Conservation (phyloP, 768 basidiomycete genomes). For the Kwoniella newhampshirensis region DNA sequence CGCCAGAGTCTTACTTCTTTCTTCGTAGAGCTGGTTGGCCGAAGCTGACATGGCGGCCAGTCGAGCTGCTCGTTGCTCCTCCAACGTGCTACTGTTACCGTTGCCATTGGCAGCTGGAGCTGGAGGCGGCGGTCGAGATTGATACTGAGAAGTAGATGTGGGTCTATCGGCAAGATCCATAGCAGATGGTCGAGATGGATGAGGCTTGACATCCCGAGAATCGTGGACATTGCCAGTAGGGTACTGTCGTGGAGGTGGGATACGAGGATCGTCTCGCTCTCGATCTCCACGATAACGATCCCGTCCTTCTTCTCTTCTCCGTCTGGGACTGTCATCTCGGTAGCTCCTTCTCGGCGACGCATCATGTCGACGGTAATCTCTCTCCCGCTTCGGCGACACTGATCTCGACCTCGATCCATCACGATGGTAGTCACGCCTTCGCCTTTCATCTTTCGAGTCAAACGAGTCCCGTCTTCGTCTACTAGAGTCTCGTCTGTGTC, state of each 20-base stretch:
- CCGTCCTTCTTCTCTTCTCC: conserved; percentile 17
- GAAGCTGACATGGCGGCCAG: conserved; percentile 83
- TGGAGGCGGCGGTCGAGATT: conserved; percentile 2
- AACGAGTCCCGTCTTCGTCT: conserved; percentile 30
- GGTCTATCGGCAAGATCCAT: conserved; percentile 38
- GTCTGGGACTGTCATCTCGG: conserved; percentile 13
- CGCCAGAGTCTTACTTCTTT: conserved; percentile 71
- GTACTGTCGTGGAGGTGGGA: conserved; percentile 39
- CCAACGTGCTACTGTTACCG: conserved; percentile 15
- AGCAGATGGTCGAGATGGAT: conserved; percentile 49
- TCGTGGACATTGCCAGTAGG: conserved; percentile 55
- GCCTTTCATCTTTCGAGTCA: conserved; percentile 22
- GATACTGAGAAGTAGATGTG: conserved; percentile 16
- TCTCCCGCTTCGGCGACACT: conserved; percentile 29
- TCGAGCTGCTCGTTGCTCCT: conserved; percentile 66
- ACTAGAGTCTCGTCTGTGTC: conserved; percentile 15
- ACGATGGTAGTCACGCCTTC: conserved; percentile 10
- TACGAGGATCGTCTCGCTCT: conserved; percentile 50
- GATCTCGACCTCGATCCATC: conserved; percentile 36
- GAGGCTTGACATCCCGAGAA: conserved; percentile 54
- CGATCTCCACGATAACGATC: conserved; percentile 24
- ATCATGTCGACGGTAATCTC: conserved; percentile 12
- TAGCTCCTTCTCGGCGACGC: conserved; percentile 5
- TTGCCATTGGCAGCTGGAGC: conserved; percentile 1
- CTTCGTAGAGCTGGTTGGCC: conserved; percentile 65